Conservation (phyloP, 345 rosid genomes). For the Lenwebbia sp. region DNA sequence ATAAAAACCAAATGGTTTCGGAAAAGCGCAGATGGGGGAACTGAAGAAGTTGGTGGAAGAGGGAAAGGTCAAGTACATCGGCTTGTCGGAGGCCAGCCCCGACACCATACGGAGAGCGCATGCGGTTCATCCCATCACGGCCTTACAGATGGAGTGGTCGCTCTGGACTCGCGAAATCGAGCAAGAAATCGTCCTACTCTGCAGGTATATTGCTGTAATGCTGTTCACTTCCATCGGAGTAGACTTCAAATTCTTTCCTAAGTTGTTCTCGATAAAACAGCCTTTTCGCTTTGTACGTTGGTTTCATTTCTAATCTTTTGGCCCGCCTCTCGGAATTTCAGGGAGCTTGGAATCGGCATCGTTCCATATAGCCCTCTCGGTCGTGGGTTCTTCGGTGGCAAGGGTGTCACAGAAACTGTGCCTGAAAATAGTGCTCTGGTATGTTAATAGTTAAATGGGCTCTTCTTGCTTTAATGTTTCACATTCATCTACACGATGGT, state of each 20-base stretch:
- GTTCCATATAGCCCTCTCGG: conserved; percentile 15
- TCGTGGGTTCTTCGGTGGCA: conserved; percentile 6
- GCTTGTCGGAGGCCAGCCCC: too few relatives aligned
- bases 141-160: too few relatives aligned
- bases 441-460: neutral
- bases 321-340: neutral
- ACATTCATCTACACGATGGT: too few relatives aligned
- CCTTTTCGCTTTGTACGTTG: neutral
- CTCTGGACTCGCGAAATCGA: conserved; percentile 39
- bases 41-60: too few relatives aligned
- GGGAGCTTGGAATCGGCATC: conserved; percentile 9
- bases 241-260: neutral
- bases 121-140: too few relatives aligned
- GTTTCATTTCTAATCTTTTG: neutral
- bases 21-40: too few relatives aligned
- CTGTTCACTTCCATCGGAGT: neutral
- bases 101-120: too few relatives aligned
- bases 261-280: neutral
- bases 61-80: too few relatives aligned
- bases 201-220: conserved; percentile 16
- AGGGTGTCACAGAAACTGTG: neutral
- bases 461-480: too few relatives aligned
- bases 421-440: neutral
- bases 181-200: conserved; percentile 32
- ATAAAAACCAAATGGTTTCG: too few relatives aligned